Evolutionary conservation across 192 early-diverging fungal genomes (phyloP), one percentile per base, ranked within the genome.

Genomic region (Coemansia sp.): DNA sequence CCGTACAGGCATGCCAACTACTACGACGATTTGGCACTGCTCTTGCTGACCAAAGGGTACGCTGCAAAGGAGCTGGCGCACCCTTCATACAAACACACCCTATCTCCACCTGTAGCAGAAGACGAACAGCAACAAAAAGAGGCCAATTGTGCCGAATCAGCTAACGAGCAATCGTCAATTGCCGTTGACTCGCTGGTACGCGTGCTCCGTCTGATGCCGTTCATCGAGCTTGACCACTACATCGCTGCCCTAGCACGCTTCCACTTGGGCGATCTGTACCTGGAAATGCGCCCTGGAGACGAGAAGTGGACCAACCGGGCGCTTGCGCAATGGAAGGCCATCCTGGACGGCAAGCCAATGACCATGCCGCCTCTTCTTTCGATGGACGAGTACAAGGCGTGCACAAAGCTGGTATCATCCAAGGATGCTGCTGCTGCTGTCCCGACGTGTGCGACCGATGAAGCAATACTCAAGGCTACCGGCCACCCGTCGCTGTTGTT

Each of bases 21-120:
- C 49, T 89, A 92, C 57, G 94, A 95, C 60, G 93, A 95, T 61
- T 59, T 92, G 43, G 93, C 91, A 63, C 59, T 94, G 7, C 82
- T 86, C 0, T 74, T 89, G 43, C 86, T 92, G 67, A 77, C 94
- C 7, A 87, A 88, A 51, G 89, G 87, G 35, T 61, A 87, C 25
- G 71, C 89, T 0, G 67, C 86, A 48, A 87, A 89, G 31, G 88
- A 92, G 60, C 67, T 88, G 48, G 85, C 86, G 66, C 33, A 53
- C 75, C 58, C 84, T 70, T 66, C 77, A 66, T 52, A 52, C 63
- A n/a, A 75, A 53, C 48, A 72, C 68, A 58, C 61, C n/a, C 23
- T 67, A 66, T n/a, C 16, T 46, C 69, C 74, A 40, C 59, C 83
- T 52, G 51, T 12, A 8, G n/a, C n/a, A n/a, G n/a, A n/a, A n/a